A percentile compares a stretch with the other conserved stretches of the same genome.
Conservation (phyloP, 169 alveolate genomes). For the Babesia sp. region DNA sequence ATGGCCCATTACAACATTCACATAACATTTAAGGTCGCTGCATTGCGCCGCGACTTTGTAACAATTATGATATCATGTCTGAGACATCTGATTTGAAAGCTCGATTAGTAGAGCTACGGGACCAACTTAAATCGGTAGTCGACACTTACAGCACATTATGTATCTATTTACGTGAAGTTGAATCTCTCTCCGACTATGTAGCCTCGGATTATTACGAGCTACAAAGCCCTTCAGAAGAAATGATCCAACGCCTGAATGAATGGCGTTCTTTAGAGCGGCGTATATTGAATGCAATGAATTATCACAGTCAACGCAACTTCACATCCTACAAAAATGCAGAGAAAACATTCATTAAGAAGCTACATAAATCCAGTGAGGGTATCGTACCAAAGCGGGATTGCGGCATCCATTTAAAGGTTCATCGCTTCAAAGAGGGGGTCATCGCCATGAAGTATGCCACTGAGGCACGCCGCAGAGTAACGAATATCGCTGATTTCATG, state of each 20-base stretch:
- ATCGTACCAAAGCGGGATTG: neutral
- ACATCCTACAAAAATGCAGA: neutral
- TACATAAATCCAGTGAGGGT: neutral
- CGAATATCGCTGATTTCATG: slow-evolving; percentile 38
- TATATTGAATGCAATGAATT: neutral
- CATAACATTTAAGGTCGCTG: neutral
- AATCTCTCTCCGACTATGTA: slow-evolving; percentile 15
- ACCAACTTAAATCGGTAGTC: slow-evolving; percentile 14
- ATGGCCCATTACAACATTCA: no score
- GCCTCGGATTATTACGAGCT: slow-evolving; percentile 34
- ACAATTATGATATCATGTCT: neutral
- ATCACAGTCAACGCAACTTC: slow-evolving; percentile 16
- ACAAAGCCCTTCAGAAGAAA: slow-evolving; percentile 30
- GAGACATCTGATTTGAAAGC: neutral
- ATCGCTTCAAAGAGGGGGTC: slow-evolving; percentile 45
- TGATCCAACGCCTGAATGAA: slow-evolving; percentile 22
- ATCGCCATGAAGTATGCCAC: slow-evolving; percentile 42
- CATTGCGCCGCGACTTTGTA: neutral
- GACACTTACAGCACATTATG: slow-evolving; percentile 11
- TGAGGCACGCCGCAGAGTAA: slow-evolving; percentile 23
- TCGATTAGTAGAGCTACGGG: slow-evolving; percentile 20
- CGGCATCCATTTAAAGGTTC: slow-evolving; percentile 4
- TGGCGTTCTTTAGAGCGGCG: slow-evolving; percentile 35
- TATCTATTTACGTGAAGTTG: slow-evolving; percentile 23
- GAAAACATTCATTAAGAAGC: neutral